These are phyloP conservation scores for Neocallimastix lanati DNA, from an alignment of 192 early-diverging fungal species.

Conservation along the genomic window DNA sequence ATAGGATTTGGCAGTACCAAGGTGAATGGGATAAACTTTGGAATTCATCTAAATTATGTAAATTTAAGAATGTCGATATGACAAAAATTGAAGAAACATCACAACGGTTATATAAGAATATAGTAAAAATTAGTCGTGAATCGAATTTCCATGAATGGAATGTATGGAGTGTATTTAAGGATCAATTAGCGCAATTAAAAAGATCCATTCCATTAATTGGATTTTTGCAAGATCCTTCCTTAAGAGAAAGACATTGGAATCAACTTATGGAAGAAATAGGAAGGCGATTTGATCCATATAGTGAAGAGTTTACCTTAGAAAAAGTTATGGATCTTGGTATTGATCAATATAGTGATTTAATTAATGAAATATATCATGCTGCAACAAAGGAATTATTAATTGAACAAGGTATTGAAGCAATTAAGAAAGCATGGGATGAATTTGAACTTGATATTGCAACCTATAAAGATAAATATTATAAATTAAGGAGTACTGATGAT, in stretches of 20 bases:
- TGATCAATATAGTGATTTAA: neutral
- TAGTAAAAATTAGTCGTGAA: constrained; percentile 18
- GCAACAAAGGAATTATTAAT: neutral
- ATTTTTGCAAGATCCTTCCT: neutral
- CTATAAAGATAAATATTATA: neutral
- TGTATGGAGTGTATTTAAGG: constrained; percentile 21
- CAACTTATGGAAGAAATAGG: neutral
- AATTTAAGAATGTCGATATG: constrained; percentile 25
- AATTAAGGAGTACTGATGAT: neutral
- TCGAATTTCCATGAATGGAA: constrained; percentile 43
- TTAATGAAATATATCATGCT: neutral
- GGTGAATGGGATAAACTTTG: constrained; percentile 29
- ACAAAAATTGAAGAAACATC: constrained; percentile 30
- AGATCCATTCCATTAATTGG: constrained; percentile 30
- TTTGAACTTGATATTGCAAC: neutral
- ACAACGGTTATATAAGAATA: constrained; percentile 24
- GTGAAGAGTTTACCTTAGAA: neutral
- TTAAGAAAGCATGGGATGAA: neutral
- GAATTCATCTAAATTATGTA: constrained; percentile 19
- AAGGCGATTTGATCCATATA: neutral
- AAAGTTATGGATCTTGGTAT: neutral
- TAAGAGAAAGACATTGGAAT: neutral
- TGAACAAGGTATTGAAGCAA: neutral
- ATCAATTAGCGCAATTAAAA: constrained; percentile 26
- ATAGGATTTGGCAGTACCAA: constrained; percentile 21